Base-by-base conservation (phyloP, 1,139 yeast genomes). In the Candida dubliniensis region DNA sequence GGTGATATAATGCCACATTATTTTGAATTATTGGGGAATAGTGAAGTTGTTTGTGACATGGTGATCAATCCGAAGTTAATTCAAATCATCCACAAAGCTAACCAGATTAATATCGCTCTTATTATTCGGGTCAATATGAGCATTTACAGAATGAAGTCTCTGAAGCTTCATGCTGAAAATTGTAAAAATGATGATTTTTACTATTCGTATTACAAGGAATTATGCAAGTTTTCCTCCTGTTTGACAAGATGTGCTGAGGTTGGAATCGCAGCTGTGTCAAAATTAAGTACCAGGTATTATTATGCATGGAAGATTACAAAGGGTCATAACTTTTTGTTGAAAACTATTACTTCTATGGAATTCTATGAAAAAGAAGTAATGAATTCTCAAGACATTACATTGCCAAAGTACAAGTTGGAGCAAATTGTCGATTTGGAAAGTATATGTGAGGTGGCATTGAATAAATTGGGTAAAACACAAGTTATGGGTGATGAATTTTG, bases 251-350 rank as follows among this genome's bases (percentile, higher is more conserved):
- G 69, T 43, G 62, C 70, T 2, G 74, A 69, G 48, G 69, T 66
- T 23, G 61, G 68, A 5, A 61, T 69, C 34, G 64, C 68, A 1
- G 64, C 64, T 1, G 65, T 68, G n/a, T 61, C 67, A 1, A 67
- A 62, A 43, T 55, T 69, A n/a, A 67, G 77, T 42, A 65, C 71
- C 41, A 58, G 76, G 35, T 76, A 76, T 53, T 77, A 71, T 52
- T 70, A 69, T 54, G 79, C 81, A 0, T 77, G 82, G 82, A 64
- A 74, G 52, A 63, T 71, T n/a, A 66, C 73, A 33, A 76, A 74
- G 46, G 71, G 73, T 2, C 78, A 73, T 44, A 64, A 69, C 0
- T 64, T 50, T 38, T 52, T 66, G 35, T 57, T 69, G 47, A 60
- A 59, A 39, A 55, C 60, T 0, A 58, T 66, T 11, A 65, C 69